Percentiles rank a stretch among this genome's conserved stretches.
Conservation (phyloP, 1,139 yeast genomes). For the Pichia sp. region DNA sequence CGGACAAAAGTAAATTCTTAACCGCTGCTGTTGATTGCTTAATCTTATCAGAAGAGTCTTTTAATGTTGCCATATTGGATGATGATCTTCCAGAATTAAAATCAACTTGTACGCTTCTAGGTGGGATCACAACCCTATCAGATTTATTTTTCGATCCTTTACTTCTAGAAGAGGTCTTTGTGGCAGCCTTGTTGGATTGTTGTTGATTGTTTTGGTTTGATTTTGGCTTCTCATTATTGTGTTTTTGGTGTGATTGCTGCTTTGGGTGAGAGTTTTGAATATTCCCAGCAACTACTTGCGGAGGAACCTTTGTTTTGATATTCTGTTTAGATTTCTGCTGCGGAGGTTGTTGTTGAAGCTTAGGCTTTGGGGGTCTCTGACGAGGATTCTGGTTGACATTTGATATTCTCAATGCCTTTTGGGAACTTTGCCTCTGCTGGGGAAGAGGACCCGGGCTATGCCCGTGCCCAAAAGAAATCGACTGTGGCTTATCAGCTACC, state of each 20-base stretch:
- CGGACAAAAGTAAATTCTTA: conserved; percentile 18
- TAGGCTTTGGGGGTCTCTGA: not conserved
- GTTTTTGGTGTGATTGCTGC: not conserved
- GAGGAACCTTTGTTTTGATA: not conserved
- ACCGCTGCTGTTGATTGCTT: conserved; percentile 20
- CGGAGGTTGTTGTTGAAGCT: not conserved
- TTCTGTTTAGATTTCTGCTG: conserved; percentile 1
- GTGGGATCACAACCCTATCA: conserved; percentile 19
- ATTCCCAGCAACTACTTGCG: not conserved
- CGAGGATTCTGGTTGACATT: not conserved
- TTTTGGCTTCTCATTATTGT: not conserved
- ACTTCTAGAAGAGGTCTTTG: not conserved
- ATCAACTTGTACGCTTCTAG: conserved; percentile 16
- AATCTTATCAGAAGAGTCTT: conserved; percentile 19
- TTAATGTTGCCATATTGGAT: conserved; percentile 18
- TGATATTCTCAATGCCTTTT: not conserved
- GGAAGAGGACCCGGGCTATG: not conserved
- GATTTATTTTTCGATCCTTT: not conserved
- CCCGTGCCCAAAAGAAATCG: conserved; percentile 2
- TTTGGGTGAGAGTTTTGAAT: not conserved
- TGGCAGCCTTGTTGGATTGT: not conserved
- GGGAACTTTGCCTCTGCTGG: not conserved
- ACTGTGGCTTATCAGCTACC: conserved; percentile 11
- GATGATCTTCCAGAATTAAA: conserved; percentile 11
- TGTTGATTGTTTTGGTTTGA: not conserved